phyloP scores from a whole-genome alignment of 805 yeast genomes.

The Ogataea dorogensis region DNA sequence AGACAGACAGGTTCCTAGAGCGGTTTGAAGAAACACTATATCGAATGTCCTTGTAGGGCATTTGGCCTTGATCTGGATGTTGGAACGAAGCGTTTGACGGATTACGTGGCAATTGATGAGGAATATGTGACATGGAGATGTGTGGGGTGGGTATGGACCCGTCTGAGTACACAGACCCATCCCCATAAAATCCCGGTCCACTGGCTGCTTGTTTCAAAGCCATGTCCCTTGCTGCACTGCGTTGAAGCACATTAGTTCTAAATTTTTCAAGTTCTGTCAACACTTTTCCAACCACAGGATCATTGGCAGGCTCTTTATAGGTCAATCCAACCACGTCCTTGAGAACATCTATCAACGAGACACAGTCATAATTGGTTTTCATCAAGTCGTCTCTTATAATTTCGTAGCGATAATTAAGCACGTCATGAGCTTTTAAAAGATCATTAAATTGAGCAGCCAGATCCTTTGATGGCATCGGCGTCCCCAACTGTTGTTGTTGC shows the following conservation, averaged over 20 bases:
- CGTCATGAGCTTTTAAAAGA: conserved; percentile 42
- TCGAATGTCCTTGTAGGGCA: conserved; percentile 33
- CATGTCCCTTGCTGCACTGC: conserved; percentile 35
- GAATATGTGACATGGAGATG: conserved; percentile 14
- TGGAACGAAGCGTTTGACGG: conserved; percentile 30
- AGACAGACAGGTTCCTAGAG: conserved; percentile 41
- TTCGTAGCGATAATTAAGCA: conserved; percentile 46
- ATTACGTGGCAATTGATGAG: conserved; percentile 28
- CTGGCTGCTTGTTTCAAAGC: conserved; percentile 23
- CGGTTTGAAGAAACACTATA: conserved; percentile 30
- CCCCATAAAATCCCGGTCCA: conserved; percentile 22
- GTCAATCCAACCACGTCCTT: conserved; percentile 24
- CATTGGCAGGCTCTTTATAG: conserved; percentile 12
- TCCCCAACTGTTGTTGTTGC: conserved; percentile 17
- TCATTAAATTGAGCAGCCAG: conserved; percentile 33
- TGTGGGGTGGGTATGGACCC: conserved; percentile 14
- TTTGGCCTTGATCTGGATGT: conserved; percentile 27
- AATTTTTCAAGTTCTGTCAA: conserved; percentile 28
- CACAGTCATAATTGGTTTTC: conserved; percentile 51
- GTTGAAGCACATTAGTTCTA: conserved; percentile 28
- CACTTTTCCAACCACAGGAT: conserved; percentile 10
- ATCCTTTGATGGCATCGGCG: conserved; percentile 19
- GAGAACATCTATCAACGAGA: conserved; percentile 45
- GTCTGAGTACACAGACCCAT: conserved; percentile 14
- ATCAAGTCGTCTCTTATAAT: conserved; percentile 46